Evolutionary conservation across 129 eudicot species (phyloP), one percentile per base, ranked within the genome.

Genomic region (Saposhnikovia divaricata): DNA sequence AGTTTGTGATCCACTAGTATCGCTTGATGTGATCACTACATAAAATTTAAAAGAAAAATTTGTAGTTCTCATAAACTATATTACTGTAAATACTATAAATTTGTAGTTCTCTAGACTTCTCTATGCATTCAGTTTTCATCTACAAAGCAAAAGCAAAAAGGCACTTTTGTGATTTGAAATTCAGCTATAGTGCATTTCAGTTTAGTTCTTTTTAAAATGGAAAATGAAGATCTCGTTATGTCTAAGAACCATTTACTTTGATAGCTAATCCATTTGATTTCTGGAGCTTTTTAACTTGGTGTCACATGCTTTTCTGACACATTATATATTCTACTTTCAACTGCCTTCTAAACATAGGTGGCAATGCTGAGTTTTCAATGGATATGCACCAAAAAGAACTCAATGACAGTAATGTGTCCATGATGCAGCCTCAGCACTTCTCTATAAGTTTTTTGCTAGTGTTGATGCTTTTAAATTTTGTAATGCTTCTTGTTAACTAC

Each of bases 361-460:
- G 97, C 78, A 89, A 85, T 90, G 89, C 89, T 75, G 98, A 96
- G 83, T 92, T 87, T 84, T 81, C 86, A 6, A 89, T 96, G 91
- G 99, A 96, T 82, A 43, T 89, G 79, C 99, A 96, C 83, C 97
- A 89, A 82, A 96, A 90, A 88, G 99, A 96, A 61, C 88, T 88
- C 80, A 93, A 90, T 79, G 97, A 92, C 53, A 88, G 75, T 76
- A 75, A 84, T 68, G 84, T 85, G 57, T 84, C 97, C 18, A 89
- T 93, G 94, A 87, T 92, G 97, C 99, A 90, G 79, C 80, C 90
- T 85, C 99, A 92, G 44, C 90, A 96, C 80, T 96, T 92, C 82
- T 79, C 96, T 72, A 98, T 96, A 81, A 85, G 94, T 90, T 74
- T 55, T 75, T 57, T 21, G 37, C 28, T 75, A 10, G 11, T 55